These are phyloP conservation scores for Thraustochytrium sp. DNA, from an alignment of 352 stramenopile genomes.

Conservation along the genomic window DNA sequence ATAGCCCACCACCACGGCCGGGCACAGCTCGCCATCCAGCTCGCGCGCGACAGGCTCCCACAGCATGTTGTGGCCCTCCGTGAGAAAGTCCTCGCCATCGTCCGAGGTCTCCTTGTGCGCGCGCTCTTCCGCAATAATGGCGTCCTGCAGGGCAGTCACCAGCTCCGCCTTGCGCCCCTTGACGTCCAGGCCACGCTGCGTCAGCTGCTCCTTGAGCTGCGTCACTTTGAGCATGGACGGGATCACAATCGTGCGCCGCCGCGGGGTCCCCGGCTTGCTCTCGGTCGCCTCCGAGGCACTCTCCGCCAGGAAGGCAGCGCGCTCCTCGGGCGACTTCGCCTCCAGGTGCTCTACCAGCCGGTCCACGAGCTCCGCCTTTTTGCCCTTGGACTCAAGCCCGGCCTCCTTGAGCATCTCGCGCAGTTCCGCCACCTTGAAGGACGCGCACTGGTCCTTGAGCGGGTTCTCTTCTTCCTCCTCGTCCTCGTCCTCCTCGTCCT, in stretches of 20 bases:
- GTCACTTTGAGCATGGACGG: conserved; percentile 13
- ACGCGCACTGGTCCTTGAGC: background rate
- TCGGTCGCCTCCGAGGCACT: background rate
- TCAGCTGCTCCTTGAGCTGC: background rate
- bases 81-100: conserved; percentile 24
- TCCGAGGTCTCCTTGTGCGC: background rate
- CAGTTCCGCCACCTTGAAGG: conserved; percentile 1
- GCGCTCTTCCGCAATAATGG: conserved; percentile 23
- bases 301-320: background rate
- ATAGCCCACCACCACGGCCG: conserved; percentile 21
- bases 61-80: conserved; percentile 14
- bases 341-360: background rate
- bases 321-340: background rate
- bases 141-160: background rate
- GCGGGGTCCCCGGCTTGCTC: background rate
- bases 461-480: background rate
- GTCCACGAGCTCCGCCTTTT: conserved; percentile 16
- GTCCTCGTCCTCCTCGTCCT: background rate
- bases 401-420: background rate
- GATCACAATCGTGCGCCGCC: background rate
- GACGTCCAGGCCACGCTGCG: background rate
- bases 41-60: background rate
- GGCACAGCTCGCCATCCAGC: background rate
- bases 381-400: background rate
- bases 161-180: conserved; percentile 35